Evolutionary conservation across 768 basidiomycete genomes (phyloP).

Genomic region (Imleria badia): DNA sequence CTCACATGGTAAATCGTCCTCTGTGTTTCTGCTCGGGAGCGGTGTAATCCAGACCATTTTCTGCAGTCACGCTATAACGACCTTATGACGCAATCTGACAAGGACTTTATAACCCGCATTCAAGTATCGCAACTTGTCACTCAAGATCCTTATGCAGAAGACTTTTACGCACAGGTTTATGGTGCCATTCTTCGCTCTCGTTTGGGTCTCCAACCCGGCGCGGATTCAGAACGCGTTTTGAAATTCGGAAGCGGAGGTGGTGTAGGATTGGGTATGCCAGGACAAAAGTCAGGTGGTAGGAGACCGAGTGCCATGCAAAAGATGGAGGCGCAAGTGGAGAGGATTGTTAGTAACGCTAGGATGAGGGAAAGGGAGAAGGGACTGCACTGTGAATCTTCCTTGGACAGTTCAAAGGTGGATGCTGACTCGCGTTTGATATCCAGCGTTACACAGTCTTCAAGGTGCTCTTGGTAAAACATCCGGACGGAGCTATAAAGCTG

Average conservation of each 20-base stretch:
- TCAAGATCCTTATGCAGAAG: slow-evolving; percentile 95
- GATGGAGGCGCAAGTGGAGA: slow-evolving; percentile 94
- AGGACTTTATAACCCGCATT: slow-evolving; percentile 98
- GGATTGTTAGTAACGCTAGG: slow-evolving; percentile 90
- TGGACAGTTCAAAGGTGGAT: background rate
- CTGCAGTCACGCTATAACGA: slow-evolving; percentile 86
- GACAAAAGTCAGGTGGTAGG: slow-evolving; percentile 57
- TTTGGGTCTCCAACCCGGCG: slow-evolving; percentile 61
- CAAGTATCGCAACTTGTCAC: slow-evolving; percentile 98
- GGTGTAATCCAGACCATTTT: background rate
- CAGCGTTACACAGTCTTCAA: slow-evolving; percentile 76
- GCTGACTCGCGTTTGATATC: slow-evolving; percentile 8
- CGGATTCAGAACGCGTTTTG: slow-evolving; percentile 71
- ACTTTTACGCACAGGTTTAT: slow-evolving; percentile 98
- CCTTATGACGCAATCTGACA: slow-evolving; percentile 96
- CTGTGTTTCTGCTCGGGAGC: background rate
- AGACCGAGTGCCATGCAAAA: slow-evolving; percentile 86
- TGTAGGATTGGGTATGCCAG: slow-evolving; percentile 59
- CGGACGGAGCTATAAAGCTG: slow-evolving; percentile 90
- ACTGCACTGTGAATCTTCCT: slow-evolving; percentile 45
- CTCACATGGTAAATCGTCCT: slow-evolving; percentile 66
- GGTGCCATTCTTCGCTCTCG: slow-evolving; percentile 80
- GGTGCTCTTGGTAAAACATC: slow-evolving; percentile 95
- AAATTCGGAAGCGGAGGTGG: slow-evolving; percentile 89
- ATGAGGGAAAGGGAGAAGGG: slow-evolving; percentile 85